Evolutionary conservation across 2,329 filamentous ascomycete genomes (phyloP), one percentile per base, ranked within the genome.

Genomic region (Trichoderma asperellum): DNA sequence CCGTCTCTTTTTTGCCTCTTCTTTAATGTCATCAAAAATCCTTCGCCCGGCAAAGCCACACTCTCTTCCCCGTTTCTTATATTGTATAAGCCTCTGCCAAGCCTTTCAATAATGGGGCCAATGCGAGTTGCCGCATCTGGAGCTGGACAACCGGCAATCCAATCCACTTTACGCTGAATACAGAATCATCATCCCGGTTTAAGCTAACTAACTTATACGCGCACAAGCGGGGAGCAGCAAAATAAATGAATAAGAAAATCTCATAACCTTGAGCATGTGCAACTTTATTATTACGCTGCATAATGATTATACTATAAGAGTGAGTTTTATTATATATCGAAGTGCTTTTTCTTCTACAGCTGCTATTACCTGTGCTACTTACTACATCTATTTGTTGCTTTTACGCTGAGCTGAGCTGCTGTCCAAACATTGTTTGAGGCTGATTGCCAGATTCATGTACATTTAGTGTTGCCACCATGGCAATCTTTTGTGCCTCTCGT

Each of bases 41-140:
- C 62, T 57, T 65, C 18, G 35, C 27, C 6, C 27, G 27, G 37
- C 62, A 65, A 34, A 34, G 62, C 62, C 62, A 65, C 62, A 27
- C 47, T 52, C 55, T 29, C 14, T 12, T 12, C 18, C 10, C 47
- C 49, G 27, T 29, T 21, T 29, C 18, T 32, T 35, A 35, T 14
- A 1, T 40, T 47, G 37, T 47, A 60, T 52, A 37, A 63, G 32
- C 14, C 24, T 53, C 43, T 47, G 49, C 49, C 43, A 43, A 62
- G n/a, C 29, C 10, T 21, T 52, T 34, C 7, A 32, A 21, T 34
- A 32, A 10, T 2, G 43, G 32, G 29, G 32, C 24, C 43, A 4
- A 27, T 24, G 43, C n/a, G 5, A 43, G 21, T 24, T 35, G 7
- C 43, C 8, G 32, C 16, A 52, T 29, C 18, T 52, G 43, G 7